These are phyloP conservation scores for Phlebiopsis flavidoalba DNA, from an alignment of 768 basidiomycete species.

Conservation along the genomic window DNA sequence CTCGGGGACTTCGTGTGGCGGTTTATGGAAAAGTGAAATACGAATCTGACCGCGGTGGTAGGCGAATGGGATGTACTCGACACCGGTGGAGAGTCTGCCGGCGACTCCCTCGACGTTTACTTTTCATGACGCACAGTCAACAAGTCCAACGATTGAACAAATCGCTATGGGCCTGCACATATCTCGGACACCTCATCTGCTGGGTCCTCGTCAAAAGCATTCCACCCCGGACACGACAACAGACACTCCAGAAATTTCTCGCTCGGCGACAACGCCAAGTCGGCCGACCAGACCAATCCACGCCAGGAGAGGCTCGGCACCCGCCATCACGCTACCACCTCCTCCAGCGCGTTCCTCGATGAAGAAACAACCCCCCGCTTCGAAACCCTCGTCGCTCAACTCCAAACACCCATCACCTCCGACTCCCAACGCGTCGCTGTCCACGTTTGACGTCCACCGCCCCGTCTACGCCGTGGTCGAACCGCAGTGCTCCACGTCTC, in stretches of 20 bases:
- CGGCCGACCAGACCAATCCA: constrained; percentile 9
- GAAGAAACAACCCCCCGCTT: constrained; percentile 43
- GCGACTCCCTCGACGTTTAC: constrained; percentile 24
- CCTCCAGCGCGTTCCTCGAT: constrained; percentile 62
- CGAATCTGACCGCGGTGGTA: background rate
- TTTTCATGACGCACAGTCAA: constrained; percentile 32
- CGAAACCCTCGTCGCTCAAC: constrained; percentile 21
- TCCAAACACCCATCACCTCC: constrained; percentile 22
- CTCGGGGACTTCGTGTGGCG: background rate
- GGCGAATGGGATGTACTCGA: constrained; percentile 22
- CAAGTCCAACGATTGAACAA: constrained; percentile 62
- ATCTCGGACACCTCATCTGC: constrained; percentile 70
- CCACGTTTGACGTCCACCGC: constrained; percentile 40
- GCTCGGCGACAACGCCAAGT: background rate
- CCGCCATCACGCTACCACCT: constrained; percentile 26
- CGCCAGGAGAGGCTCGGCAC: constrained; percentile 11
- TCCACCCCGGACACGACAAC: background rate
- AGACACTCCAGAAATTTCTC: constrained; percentile 8
- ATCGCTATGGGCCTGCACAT: constrained; percentile 79
- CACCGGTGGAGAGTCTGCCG: constrained; percentile 20
- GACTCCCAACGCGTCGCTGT: constrained; percentile 38
- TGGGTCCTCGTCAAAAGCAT: constrained; percentile 33
- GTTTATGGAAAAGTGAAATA: background rate
- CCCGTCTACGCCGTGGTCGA: constrained; percentile 22
- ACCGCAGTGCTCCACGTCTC: constrained; percentile 14